phyloP scores from a whole-genome alignment of 495 filamentous ascomycete species.

The Aspergillus coremiiformis region DNA sequence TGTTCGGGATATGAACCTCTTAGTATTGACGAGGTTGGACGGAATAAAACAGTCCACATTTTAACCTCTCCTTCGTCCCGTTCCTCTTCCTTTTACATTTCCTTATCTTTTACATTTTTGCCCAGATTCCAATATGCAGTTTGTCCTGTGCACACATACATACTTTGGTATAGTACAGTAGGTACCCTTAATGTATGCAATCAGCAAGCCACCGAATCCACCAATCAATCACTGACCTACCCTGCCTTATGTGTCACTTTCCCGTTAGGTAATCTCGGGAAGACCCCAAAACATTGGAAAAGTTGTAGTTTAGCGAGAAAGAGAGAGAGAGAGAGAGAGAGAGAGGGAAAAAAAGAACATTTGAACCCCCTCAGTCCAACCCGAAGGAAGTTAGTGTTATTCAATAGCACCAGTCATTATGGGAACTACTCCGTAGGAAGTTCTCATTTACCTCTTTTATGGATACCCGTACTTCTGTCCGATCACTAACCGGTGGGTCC shows the following conservation, averaged over 20 bases:
- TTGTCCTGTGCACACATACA: background rate
- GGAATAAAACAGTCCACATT: background rate
- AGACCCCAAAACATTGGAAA: background rate
- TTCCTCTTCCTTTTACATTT: background rate
- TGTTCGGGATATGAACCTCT: background rate
- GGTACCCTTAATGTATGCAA: too few species aligned
- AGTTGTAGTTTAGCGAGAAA: background rate
- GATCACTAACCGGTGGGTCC: background rate
- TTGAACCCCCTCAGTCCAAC: background rate
- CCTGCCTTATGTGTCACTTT: background rate
- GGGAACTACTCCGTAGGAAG: too few species aligned
- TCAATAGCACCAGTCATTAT: background rate
- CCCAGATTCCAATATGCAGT: background rate
- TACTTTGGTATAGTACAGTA: too few species aligned
- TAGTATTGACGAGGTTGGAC: background rate
- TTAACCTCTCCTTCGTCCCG: background rate
- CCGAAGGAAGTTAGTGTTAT: background rate
- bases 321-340: background rate
- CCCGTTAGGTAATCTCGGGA: background rate
- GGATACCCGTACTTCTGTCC: background rate
- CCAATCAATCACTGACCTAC: background rate
- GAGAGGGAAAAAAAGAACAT: background rate
- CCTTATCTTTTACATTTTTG: background rate
- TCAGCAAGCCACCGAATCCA: background rate
- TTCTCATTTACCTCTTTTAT: too few species aligned